phyloP scores from a whole-genome alignment of 2,329 filamentous ascomycete genomes.

The Aureobasidium sp. region DNA sequence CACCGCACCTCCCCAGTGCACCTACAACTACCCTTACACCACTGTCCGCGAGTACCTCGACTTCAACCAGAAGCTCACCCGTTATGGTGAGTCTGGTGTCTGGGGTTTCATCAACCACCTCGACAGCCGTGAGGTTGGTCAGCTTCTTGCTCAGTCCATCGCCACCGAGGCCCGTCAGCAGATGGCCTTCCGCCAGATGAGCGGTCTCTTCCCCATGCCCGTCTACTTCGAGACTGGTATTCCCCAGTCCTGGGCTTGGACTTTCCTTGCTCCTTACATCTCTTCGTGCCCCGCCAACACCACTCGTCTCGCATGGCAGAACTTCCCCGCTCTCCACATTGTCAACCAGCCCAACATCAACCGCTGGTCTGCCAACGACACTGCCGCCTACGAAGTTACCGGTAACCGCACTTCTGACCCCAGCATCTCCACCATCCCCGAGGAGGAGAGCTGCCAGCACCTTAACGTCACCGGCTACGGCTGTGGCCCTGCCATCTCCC shows the following conservation, averaged over 20 bases:
- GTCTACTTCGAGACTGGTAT: conserved; percentile 75
- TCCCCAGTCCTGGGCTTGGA: conserved; percentile 80
- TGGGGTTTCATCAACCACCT: conserved; percentile 75
- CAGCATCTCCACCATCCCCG: conserved; percentile 38
- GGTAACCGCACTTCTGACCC: conserved; percentile 52
- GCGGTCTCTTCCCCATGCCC: conserved; percentile 71
- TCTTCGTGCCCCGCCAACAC: conserved; percentile 63
- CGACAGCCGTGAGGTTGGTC: conserved; percentile 64
- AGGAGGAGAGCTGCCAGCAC: conserved; percentile 49
- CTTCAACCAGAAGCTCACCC: conserved; percentile 79
- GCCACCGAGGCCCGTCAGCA: conserved; percentile 75
- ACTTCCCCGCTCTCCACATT: conserved; percentile 65
- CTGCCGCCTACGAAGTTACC: conserved; percentile 55
- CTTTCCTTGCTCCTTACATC: conserved; percentile 72
- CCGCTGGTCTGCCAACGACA: conserved; percentile 55
- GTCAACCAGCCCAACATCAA: conserved; percentile 71
- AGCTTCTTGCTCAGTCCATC: conserved; percentile 67
- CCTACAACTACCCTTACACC: conserved; percentile 71
- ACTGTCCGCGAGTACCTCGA: conserved; percentile 72
- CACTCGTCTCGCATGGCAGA: conserved; percentile 74
- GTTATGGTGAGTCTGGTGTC: conserved; percentile 70
- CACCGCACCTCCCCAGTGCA: conserved; percentile 63
- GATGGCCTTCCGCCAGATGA: conserved; percentile 75
- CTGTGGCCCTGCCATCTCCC: conserved; percentile 57
- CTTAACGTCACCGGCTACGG: conserved; percentile 45